Conservation (phyloP, 768 basidiomycete species). For the Trametes maxima region DNA sequence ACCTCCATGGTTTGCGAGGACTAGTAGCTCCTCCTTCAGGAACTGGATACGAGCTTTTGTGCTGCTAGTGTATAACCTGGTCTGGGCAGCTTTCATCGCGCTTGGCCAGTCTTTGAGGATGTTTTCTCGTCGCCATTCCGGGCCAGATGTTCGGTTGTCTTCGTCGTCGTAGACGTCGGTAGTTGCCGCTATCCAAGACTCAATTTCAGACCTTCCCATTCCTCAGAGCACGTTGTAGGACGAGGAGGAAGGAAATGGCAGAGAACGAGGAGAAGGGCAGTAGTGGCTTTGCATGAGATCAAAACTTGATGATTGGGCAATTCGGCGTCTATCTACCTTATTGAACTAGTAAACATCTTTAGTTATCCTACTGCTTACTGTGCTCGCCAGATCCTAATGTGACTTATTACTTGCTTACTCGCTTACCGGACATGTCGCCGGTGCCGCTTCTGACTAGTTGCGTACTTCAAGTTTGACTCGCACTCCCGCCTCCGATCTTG, state of each 20-base stretch:
- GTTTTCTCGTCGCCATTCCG: conserved; percentile 55
- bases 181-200: conserved; percentile 64
- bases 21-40: conserved; percentile 60
- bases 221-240: background rate
- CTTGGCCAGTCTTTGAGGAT: conserved; percentile 57
- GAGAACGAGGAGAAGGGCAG: background rate
- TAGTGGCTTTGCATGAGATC: background rate
- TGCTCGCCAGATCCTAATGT: no score
- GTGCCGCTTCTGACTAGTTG: no score
- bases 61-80: conserved; percentile 49
- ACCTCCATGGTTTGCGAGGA: conserved; percentile 62
- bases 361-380: background rate
- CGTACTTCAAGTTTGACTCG: no score
- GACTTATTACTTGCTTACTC: no score
- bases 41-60: conserved; percentile 61
- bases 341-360: background rate
- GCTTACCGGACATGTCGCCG: no score
- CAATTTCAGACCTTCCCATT: conserved; percentile 54
- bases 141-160: conserved; percentile 29
- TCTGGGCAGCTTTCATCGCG: conserved; percentile 57
- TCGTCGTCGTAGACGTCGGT: conserved; percentile 34
- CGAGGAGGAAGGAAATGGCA: background rate
- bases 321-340: background rate
- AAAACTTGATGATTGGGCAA: background rate
- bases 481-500: no score